Conservation (phyloP, 495 filamentous ascomycete genomes). For the Immersiella caudata region DNA sequence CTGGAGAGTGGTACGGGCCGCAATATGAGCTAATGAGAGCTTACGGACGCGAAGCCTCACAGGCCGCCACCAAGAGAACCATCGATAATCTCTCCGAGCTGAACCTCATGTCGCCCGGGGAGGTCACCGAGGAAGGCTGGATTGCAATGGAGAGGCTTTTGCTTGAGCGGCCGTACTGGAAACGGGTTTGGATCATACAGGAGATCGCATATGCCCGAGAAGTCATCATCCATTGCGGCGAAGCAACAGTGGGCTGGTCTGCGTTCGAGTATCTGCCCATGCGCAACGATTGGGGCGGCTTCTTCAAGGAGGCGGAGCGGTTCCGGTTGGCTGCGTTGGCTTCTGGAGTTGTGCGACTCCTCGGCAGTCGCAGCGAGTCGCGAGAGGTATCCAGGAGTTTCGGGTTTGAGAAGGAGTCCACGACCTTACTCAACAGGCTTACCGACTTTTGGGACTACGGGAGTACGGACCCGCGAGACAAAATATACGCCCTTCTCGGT, state of each 20-base stretch:
- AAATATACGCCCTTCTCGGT: background rate
- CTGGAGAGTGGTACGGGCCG: background rate
- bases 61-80: too few relatives aligned
- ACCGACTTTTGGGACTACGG: background rate
- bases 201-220: background rate
- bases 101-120: background rate
- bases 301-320: background rate
- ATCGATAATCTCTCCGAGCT: background rate
- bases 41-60: too few relatives aligned
- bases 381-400: background rate
- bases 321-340: background rate
- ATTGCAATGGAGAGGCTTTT: background rate
- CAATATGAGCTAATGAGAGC: too few relatives aligned
- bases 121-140: background rate
- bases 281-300: background rate
- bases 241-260: background rate
- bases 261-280: background rate
- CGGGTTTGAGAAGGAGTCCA: background rate
- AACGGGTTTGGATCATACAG: background rate
- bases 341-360: background rate
- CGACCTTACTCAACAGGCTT: background rate
- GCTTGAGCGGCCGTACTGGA: background rate
- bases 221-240: background rate
- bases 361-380: background rate
- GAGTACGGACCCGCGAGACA: background rate